Evolutionary conservation across 495 filamentous ascomycete genomes (phyloP), one percentile per base, ranked within the genome.

Genomic region (Annulohypoxylon nitens): DNA sequence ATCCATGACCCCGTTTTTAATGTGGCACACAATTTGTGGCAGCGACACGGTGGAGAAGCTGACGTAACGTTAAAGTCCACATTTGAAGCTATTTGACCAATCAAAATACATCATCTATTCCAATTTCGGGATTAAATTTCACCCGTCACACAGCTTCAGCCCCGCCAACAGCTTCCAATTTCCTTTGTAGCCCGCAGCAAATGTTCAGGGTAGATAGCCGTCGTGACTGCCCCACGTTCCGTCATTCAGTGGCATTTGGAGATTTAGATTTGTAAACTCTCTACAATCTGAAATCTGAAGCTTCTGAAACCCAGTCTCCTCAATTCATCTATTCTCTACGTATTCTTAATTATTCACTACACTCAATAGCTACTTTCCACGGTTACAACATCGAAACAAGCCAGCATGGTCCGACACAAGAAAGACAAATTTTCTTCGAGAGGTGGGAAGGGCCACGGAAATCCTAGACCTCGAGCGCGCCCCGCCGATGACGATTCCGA

Each of bases 341-440:
- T n/a, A 30, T 30, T 30, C 30, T 30, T 37, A 5, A 34, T n/a
- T 47, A 20, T 30, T 61, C 30, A 48, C 41, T n/a, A 33, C 50
- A 20, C 18, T 3, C 30, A 30, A 30, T 30, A 30, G 30, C 30
- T 6, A 9, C 12, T 37, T 14, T 4, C 4, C 3, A 58, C 18
- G 11, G 37, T 36, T 10, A 20, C 25, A 59, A 2, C 18, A 14
- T 30, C 30, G 30, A 6, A 30, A 30, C 2, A 30, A 23, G 3
- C 5, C 25, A 79, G 37, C 1, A 97, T 97, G 94, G 93, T 97
- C 62, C 93, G 94, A 61, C 93, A 97, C 82, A 97, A 97, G 81
- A 97, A 97, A 84, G 94, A 97, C 82, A 89, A 89, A 78, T 92
- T 93, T 80, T 85, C 88, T 54, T 86, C 88, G 30, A 74, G 83